Conservation (phyloP, 768 basidiomycete species). For the Leccinum olivaceopallidum region DNA sequence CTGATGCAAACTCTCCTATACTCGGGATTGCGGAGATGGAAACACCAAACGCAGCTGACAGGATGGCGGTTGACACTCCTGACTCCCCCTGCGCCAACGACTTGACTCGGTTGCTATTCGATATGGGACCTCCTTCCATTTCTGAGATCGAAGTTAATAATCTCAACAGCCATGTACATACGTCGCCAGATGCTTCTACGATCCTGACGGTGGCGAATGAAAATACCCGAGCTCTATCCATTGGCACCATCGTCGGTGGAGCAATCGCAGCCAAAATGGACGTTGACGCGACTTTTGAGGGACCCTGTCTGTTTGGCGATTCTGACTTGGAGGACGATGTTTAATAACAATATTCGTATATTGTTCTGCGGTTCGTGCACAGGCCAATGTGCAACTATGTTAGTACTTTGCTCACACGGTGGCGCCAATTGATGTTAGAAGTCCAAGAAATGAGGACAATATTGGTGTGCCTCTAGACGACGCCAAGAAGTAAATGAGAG, state of each 20-base stretch:
- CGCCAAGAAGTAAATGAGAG: background rate
- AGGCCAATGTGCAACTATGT: background rate
- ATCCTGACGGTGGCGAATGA: background rate
- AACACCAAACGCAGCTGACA: background rate
- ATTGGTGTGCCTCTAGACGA: background rate
- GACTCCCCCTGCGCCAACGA: background rate
- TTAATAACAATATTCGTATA: constrained; percentile 5
- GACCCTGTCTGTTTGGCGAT: constrained; percentile 32
- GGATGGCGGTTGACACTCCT: background rate
- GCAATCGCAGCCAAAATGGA: background rate
- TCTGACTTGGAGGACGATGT: constrained; percentile 30
- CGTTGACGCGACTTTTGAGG: constrained; percentile 16
- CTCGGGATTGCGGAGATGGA: constrained; percentile 1
- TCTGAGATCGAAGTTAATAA: background rate
- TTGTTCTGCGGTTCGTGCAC: background rate
- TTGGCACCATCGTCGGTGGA: background rate
- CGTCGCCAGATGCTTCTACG: background rate
- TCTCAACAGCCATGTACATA: background rate
- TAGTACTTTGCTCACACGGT: background rate
- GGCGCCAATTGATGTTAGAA: background rate
- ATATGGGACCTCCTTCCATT: background rate
- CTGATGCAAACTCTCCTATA: background rate
- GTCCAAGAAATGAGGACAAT: background rate
- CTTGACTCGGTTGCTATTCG: background rate
- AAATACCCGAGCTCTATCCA: background rate